Conservation (phyloP, 1,284 basidiomycete genomes). For the Laetiporus sulphureus region DNA sequence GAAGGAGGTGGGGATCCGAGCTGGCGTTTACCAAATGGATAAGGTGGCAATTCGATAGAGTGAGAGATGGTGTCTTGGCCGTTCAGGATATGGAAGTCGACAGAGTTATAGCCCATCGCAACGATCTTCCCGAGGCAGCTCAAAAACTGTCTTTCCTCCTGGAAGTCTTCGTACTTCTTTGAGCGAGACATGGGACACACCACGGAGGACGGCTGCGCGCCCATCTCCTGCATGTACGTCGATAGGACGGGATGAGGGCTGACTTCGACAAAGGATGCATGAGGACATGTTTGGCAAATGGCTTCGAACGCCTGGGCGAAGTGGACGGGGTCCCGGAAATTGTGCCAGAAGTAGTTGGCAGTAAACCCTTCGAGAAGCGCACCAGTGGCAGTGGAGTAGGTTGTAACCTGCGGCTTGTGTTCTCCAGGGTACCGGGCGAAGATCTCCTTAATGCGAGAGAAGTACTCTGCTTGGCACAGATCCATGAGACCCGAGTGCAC, state of each 20-base stretch:
- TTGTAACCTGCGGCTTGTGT: slow-evolving; percentile 3
- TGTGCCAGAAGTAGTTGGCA: slow-evolving; percentile 30
- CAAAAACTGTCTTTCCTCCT: not conserved
- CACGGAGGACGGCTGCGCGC: not conserved
- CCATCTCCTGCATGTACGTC: not conserved
- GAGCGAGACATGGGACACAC: not conserved
- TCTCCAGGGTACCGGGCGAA: slow-evolving; percentile 15
- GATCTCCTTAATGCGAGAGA: slow-evolving; percentile 15
- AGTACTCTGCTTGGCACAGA: slow-evolving; percentile 21
- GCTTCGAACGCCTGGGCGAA: slow-evolving; percentile 21
- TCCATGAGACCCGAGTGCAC: slow-evolving; percentile 30
- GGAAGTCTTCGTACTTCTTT: not conserved
- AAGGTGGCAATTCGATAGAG: not conserved
- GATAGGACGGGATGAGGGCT: slow-evolving; percentile 30
- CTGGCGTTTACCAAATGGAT: not conserved
- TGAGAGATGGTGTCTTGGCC: not conserved
- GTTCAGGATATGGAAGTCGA: not conserved
- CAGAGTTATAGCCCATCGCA: not conserved
- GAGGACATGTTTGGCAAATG: slow-evolving; percentile 13
- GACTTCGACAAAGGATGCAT: slow-evolving; percentile 26
- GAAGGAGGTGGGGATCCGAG: not conserved
- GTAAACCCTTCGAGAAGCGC: slow-evolving; percentile 13
- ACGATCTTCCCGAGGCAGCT: not conserved
- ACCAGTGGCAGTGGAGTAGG: slow-evolving; percentile 23
- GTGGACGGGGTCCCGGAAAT: slow-evolving; percentile 24